phyloP scores from a whole-genome alignment of 2,329 filamentous ascomycete species.

The Microcyclosporella mali region DNA sequence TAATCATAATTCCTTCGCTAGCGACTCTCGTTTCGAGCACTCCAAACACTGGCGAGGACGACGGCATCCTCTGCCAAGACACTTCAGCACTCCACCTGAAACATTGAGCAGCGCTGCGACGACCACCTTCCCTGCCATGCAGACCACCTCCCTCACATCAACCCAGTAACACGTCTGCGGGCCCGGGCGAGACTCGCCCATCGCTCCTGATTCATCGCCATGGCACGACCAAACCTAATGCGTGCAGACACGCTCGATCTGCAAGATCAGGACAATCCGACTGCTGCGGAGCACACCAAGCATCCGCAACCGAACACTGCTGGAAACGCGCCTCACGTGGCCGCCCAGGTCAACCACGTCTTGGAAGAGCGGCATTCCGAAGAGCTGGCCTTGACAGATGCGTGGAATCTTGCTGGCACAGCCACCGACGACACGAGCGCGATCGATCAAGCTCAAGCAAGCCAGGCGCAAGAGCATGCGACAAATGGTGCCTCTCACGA shows the following conservation, averaged over 20 bases:
- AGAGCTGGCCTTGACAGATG: slow-evolving; percentile 60
- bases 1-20: too few species aligned
- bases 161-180: slow-evolving; percentile 2
- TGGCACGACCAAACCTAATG: slow-evolving; percentile 22
- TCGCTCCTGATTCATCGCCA: slow-evolving; percentile 4
- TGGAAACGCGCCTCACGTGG: slow-evolving; percentile 71
- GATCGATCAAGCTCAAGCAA: slow-evolving; percentile 46
- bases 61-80: too few species aligned
- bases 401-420: slow-evolving; percentile 39
- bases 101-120: neutral
- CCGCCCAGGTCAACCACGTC: slow-evolving; percentile 73
- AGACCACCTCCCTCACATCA: neutral
- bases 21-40: neutral
- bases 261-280: slow-evolving; percentile 74
- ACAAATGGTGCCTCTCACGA: slow-evolving; percentile 22
- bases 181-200: neutral
- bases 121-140: slow-evolving; percentile 7
- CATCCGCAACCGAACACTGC: slow-evolving; percentile 45
- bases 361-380: slow-evolving; percentile 66
- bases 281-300: slow-evolving; percentile 71
- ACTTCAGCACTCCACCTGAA: too few species aligned
- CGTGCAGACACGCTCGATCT: slow-evolving; percentile 84
- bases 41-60: neutral
- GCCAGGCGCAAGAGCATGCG: slow-evolving; percentile 44
- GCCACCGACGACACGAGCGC: slow-evolving; percentile 39